These are phyloP conservation scores for Smallanthus sonchifolius DNA, from an alignment of 129 eudicot species.

Conservation along the genomic window DNA sequence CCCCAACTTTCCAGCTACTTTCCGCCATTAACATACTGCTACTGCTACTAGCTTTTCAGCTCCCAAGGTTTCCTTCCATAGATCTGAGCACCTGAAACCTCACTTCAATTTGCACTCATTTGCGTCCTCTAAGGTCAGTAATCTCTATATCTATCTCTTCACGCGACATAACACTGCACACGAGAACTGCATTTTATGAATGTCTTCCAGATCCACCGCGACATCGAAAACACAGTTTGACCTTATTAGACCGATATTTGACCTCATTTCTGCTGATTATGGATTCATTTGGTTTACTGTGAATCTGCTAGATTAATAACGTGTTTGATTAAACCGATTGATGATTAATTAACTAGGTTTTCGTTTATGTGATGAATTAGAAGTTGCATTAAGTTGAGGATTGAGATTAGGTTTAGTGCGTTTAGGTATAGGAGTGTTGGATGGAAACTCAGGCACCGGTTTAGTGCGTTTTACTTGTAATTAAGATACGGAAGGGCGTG, in stretches of 20 bases:
- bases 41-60: neutral
- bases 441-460: no score
- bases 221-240: neutral
- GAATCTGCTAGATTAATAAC: conserved; percentile 1
- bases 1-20: conserved; percentile 43
- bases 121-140: conserved; percentile 13
- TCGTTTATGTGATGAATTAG: neutral
- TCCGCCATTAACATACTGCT: neutral
- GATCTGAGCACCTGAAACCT: conserved; percentile 26
- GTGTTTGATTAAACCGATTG: neutral
- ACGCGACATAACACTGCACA: neutral
- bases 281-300: neutral
- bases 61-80: neutral
- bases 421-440: conserved; percentile 9
- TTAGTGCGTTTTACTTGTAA: no score
- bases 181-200: conserved; percentile 13
- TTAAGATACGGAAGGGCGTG: conserved; percentile 4
- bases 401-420: neutral
- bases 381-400: conserved; percentile 21
- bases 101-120: conserved; percentile 6
- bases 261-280: conserved; percentile 21
- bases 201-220: conserved; percentile 18
- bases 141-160: neutral
- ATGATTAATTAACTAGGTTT: neutral
- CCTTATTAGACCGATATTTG: neutral